Percentiles rank a stretch among this genome's conserved stretches.
Conservation (phyloP, 148 eudicot species). For the Suaeda aralocaspica region DNA sequence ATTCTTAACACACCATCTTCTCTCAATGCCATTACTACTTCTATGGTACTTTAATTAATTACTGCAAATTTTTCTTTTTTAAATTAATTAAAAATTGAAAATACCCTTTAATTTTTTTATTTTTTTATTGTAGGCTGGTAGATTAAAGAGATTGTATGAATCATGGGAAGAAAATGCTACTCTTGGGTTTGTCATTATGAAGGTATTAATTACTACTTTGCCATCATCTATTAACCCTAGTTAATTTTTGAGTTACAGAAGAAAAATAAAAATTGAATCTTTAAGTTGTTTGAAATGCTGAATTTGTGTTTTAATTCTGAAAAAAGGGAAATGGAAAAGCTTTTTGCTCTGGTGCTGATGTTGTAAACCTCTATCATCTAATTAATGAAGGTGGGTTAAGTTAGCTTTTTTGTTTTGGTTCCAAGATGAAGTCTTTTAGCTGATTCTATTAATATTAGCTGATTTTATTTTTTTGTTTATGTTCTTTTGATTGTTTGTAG, state of each 20-base stretch:
- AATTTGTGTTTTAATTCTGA: slow-evolving; percentile 24
- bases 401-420: neutral
- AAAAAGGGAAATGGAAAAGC: slow-evolving; percentile 82
- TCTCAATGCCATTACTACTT: slow-evolving; percentile 67
- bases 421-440: neutral
- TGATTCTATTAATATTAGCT: slow-evolving; percentile 4
- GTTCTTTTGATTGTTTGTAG: slow-evolving; percentile 46
- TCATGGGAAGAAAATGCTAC: slow-evolving; percentile 94
- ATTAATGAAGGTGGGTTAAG: slow-evolving; percentile 69
- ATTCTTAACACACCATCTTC: slow-evolving; percentile 71
- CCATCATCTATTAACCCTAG: neutral
- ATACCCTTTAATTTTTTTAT: neutral
- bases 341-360: slow-evolving; percentile 85
- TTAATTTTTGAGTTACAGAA: neutral
- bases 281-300: slow-evolving; percentile 6
- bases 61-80: neutral
- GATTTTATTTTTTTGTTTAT: neutral
- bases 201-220: slow-evolving; percentile 44
- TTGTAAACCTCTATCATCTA: slow-evolving; percentile 49
- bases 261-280: neutral
- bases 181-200: slow-evolving; percentile 82
- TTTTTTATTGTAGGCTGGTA: slow-evolving; percentile 48
- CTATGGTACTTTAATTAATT: slow-evolving; percentile 46
- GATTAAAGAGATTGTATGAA: slow-evolving; percentile 74
- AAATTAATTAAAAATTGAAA: neutral